Base-by-base conservation (phyloP, 345 rosid genomes). In the Eucalyptus curtisii region DNA sequence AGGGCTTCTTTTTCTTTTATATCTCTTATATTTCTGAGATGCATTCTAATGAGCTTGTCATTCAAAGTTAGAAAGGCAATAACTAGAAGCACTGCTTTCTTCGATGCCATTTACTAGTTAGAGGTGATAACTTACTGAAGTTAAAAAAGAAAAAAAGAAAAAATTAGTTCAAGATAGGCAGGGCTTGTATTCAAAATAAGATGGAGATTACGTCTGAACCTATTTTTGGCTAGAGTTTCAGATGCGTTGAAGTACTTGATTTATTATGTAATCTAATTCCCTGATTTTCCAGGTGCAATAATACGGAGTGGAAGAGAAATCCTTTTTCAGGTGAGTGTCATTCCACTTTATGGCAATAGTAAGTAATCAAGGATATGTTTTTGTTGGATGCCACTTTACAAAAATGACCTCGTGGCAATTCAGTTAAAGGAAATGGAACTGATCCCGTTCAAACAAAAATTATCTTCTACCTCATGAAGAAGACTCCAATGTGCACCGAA, bases 251-350 rank as follows among this genome's bases (percentile, higher is more conserved):
- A 42, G 89, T 37, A 52, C 59, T 86, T 45, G 44, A 88, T 30
- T 40, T 30, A 48, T 17, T 44, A 55, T 52, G 27, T 20, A 49
- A 64, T 48, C 12, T 42, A 57, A 49, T 64, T 27, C 49, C 59
- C 64, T n/a, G 40, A 52, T 40, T 87, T 48, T 86, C 91, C 92
- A 96, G 99, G 95, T 91, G 93, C 91, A 12, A 92, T 88, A 84
- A 2, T 96, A 86, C 94, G 93, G 42, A 88, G 90, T 90, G 99
- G 99, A 94, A 93, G 93, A 85, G 99, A 97, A 95, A 92, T 96
- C 90, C 90, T 96, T 90, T 89, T 97, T 31, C 99, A 96, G 96
- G 99, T 96, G 90, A 88, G 49, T 59, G 48, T 47, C 71, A 53
- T 10, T 61, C 59, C 37, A 76, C 85, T 87, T 53, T 37, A 24